These are phyloP conservation scores for Penicillium bovifimosum DNA, from an alignment of 495 filamentous ascomycete genomes.

Conservation along the genomic window DNA sequence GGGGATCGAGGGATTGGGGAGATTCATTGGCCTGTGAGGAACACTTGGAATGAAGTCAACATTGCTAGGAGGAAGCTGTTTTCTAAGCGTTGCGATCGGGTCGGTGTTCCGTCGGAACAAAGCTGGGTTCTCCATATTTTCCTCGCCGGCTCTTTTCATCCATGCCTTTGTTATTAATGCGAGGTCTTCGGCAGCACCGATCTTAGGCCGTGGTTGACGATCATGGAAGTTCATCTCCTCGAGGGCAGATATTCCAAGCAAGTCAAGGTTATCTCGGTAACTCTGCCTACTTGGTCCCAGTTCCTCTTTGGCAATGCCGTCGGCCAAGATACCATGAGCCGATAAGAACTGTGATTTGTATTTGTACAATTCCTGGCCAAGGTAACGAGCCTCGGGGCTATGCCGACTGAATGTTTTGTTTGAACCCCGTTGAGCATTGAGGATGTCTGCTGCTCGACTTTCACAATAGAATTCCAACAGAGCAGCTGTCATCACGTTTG, in stretches of 20 bases:
- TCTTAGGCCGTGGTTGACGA: slow-evolving; percentile 6
- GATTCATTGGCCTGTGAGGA: slow-evolving; percentile 16
- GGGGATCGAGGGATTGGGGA: slow-evolving; percentile 22
- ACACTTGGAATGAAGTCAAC: slow-evolving; percentile 21
- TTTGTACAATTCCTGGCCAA: slow-evolving; percentile 40
- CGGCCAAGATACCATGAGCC: slow-evolving; percentile 36
- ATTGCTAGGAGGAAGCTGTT: slow-evolving; percentile 15
- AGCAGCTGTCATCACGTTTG: slow-evolving; percentile 40
- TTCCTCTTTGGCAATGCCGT: slow-evolving; percentile 36
- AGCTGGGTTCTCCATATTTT: slow-evolving; percentile 3
- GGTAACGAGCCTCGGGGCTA: slow-evolving; percentile 38
- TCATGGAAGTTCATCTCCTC: slow-evolving; percentile 32
- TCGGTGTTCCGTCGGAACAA: slow-evolving; percentile 8
- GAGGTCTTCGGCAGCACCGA: slow-evolving; percentile 18
- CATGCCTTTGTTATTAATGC: slow-evolving; percentile 19
- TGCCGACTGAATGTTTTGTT: slow-evolving; percentile 33
- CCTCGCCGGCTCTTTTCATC: slow-evolving; percentile 3
- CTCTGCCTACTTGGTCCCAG: slow-evolving; percentile 32
- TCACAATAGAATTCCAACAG: slow-evolving; percentile 43
- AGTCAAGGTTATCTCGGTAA: slow-evolving; percentile 42
- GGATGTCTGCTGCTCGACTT: slow-evolving; percentile 40
- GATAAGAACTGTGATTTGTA: slow-evolving; percentile 39
- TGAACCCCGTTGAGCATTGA: slow-evolving; percentile 37
- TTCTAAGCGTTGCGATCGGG: slow-evolving; percentile 13
- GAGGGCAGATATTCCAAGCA: slow-evolving; percentile 34